A percentile compares a stretch with the other conserved stretches of the same genome.
phyloP scores from a whole-genome alignment of 1,284 basidiomycete species.

The Phellopilus nigrolimitatus region DNA sequence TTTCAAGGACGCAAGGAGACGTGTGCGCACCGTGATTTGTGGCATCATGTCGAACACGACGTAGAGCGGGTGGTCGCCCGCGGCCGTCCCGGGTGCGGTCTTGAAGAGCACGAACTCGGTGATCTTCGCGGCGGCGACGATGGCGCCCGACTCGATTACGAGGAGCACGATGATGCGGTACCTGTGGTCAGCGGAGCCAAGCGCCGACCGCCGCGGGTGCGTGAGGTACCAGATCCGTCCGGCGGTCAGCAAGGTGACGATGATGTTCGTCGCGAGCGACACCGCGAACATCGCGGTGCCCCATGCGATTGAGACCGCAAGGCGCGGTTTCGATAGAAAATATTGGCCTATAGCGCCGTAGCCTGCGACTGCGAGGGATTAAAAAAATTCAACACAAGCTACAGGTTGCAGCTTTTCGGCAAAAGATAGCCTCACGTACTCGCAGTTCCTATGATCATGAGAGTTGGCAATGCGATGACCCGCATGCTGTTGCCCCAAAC shows the following conservation, averaged over 20 bases:
- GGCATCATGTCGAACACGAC: constrained; percentile 10
- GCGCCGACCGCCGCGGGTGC: neutral
- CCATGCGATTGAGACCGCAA: neutral
- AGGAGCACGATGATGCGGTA: constrained; percentile 7
- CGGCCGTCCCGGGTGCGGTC: neutral
- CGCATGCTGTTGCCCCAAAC: neutral
- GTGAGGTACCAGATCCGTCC: constrained; percentile 10
- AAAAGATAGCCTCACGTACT: neutral
- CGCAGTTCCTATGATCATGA: constrained; percentile 5
- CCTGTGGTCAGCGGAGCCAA: neutral
- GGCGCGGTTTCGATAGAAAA: constrained; percentile 3
- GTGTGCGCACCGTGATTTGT: neutral
- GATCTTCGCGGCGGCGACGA: constrained; percentile 7
- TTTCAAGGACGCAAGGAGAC: neutral
- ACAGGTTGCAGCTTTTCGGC: neutral
- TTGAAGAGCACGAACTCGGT: constrained; percentile 9
- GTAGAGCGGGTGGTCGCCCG: constrained; percentile 3
- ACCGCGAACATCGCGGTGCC: constrained; percentile 3
- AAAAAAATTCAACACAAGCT: too few relatives aligned
- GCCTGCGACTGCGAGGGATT: neutral
- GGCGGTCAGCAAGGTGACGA: constrained; percentile 4
- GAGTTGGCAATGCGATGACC: neutral
- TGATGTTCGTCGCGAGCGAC: constrained; percentile 7
- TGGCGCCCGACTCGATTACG: constrained; percentile 3
- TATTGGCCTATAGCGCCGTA: constrained; percentile 7